Evolutionary conservation across 2,329 filamentous ascomycete species (phyloP).

Genomic region (Metarhizium anisopliae): DNA sequence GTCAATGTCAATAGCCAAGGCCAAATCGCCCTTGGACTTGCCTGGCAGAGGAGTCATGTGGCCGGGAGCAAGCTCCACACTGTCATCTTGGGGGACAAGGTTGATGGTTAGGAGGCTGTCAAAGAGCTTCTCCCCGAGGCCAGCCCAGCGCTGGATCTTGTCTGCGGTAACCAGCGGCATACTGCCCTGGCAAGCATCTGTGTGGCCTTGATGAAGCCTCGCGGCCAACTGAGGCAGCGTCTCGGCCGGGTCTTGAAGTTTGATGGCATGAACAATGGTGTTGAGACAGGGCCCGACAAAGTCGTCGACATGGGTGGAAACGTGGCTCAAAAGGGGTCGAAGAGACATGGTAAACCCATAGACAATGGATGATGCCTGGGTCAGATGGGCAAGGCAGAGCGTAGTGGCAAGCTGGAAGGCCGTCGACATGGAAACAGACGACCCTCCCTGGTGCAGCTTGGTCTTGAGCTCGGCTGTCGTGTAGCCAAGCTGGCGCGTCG

Average conservation of each 20-base stretch:
- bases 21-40: conserved; percentile 10
- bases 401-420: conserved; percentile 11
- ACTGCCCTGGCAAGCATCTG: conserved; percentile 8
- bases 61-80: background rate
- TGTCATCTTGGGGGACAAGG: background rate
- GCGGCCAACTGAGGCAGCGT: conserved; percentile 5
- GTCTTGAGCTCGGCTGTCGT: background rate
- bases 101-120: conserved; percentile 13
- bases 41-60: conserved; percentile 8
- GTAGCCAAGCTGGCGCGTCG: background rate
- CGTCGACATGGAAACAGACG: conserved; percentile 7
- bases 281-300: conserved; percentile 14
- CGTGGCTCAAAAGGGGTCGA: conserved; percentile 7
- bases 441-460: background rate
- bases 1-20: conserved; percentile 13
- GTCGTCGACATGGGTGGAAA: background rate
- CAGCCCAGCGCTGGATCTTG: conserved; percentile 14
- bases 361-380: conserved; percentile 6
- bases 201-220: conserved; percentile 10
- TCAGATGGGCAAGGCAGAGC: conserved; percentile 10
- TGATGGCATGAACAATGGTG: conserved; percentile 11
- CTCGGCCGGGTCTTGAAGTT: conserved; percentile 4
- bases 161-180: conserved; percentile 15
- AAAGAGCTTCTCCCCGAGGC: conserved; percentile 13
- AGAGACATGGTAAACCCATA: conserved; percentile 13